Evolutionary conservation across 371 early-diverging fungal genomes (phyloP).

Genomic region (Synchytrium microbalum): DNA sequence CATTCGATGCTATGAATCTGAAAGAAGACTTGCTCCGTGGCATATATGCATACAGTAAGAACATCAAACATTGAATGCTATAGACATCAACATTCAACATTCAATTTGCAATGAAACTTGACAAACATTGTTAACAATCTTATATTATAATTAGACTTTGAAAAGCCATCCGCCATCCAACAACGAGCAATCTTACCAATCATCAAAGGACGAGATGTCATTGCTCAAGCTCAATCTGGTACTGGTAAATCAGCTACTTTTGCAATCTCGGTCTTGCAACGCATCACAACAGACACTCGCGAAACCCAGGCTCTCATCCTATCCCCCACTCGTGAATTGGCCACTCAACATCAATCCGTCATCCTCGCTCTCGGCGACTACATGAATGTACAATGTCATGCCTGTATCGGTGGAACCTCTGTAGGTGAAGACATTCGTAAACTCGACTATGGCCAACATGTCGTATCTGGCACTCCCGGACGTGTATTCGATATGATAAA

Average conservation of each 20-base stretch:
- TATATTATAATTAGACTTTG: slow-evolving; percentile 31
- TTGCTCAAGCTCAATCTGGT: slow-evolving; percentile 99
- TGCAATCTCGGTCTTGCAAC: slow-evolving; percentile 94
- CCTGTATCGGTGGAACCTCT: slow-evolving; percentile 96
- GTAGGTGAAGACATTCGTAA: slow-evolving; percentile 86
- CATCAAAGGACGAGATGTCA: slow-evolving; percentile 89
- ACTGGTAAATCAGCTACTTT: slow-evolving; percentile 99
- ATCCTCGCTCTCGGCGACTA: slow-evolving; percentile 88
- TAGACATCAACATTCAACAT: too few species aligned
- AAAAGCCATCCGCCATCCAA: slow-evolving; percentile 96
- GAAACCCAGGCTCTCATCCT: slow-evolving; percentile 96
- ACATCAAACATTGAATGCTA: background rate
- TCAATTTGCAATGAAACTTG: background rate
- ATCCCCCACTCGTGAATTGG: slow-evolving; percentile 99
- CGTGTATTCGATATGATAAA: slow-evolving; percentile 99
- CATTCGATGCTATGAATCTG: slow-evolving; percentile 87
- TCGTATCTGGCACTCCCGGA: slow-evolving; percentile 99
- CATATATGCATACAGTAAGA: slow-evolving; percentile 85
- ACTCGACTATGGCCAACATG: slow-evolving; percentile 82
- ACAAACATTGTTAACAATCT: background rate
- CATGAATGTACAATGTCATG: slow-evolving; percentile 88
- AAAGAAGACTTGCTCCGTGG: slow-evolving; percentile 94
- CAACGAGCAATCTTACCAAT: slow-evolving; percentile 95
- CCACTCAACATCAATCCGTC: slow-evolving; percentile 92
- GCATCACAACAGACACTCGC: slow-evolving; percentile 71